phyloP scores from a whole-genome alignment of 768 basidiomycete genomes.

The Auricularia auricula-judae region DNA sequence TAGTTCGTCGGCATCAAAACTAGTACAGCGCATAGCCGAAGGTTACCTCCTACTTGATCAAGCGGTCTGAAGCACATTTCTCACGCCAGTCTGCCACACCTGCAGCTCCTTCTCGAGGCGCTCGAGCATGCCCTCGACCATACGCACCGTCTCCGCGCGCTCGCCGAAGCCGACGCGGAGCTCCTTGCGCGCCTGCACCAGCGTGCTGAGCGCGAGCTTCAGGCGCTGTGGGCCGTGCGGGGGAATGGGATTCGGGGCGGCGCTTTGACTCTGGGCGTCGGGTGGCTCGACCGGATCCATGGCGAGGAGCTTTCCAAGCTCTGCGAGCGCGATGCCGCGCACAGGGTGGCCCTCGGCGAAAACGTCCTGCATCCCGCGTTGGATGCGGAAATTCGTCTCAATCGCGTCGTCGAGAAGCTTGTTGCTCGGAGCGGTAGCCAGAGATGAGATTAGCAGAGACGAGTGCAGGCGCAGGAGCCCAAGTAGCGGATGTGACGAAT shows the following conservation, averaged over 20 bases:
- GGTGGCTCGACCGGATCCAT: slow-evolving; percentile 41
- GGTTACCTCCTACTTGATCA: no score
- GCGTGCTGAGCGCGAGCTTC: slow-evolving; percentile 50
- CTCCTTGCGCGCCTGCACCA: slow-evolving; percentile 50
- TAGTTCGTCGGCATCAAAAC: no score
- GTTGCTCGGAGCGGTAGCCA: slow-evolving; percentile 15
- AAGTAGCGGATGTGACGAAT: slow-evolving; percentile 68
- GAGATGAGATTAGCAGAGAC: slow-evolving; percentile 47
- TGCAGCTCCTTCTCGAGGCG: slow-evolving; percentile 62
- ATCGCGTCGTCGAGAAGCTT: slow-evolving; percentile 48
- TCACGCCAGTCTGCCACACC: slow-evolving; percentile 55
- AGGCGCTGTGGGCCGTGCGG: slow-evolving; percentile 58
- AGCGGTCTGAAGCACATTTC: slow-evolving; percentile 29
- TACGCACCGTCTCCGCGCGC: slow-evolving; percentile 47
- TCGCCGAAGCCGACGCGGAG: slow-evolving; percentile 62
- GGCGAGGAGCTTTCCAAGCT: slow-evolving; percentile 70
- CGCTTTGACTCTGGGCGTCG: slow-evolving; percentile 8
- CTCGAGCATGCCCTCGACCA: slow-evolving; percentile 48
- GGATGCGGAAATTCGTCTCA: slow-evolving; percentile 41
- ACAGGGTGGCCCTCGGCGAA: slow-evolving; percentile 64
- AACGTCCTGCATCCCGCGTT: slow-evolving; percentile 40
- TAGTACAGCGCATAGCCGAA: no score
- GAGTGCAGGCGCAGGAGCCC: slow-evolving; percentile 62
- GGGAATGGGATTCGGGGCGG: slow-evolving; percentile 31
- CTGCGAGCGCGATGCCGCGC: slow-evolving; percentile 61